phyloP scores from a whole-genome alignment of 441 rosid genomes.

The Adansonia madagascariensis region DNA sequence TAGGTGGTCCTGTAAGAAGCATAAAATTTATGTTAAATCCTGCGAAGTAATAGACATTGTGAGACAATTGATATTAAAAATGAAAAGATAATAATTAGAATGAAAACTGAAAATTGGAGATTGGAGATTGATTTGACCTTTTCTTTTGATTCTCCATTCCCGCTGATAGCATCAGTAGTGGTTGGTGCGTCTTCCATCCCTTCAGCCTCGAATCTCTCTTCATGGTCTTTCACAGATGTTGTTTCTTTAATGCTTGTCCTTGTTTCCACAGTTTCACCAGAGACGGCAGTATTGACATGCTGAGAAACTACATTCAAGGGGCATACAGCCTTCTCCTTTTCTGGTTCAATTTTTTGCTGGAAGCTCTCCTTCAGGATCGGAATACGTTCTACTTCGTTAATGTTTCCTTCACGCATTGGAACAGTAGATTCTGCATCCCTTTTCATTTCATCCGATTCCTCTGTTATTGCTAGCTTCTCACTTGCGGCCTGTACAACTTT shows the following conservation, averaged over 20 bases:
- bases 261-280: slow-evolving; percentile 30
- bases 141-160: slow-evolving; percentile 2
- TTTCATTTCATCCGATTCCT: slow-evolving; percentile 28
- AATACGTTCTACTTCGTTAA: neutral
- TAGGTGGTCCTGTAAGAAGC: slow-evolving; percentile 31
- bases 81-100: neutral
- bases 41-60: neutral
- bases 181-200: slow-evolving; percentile 27
- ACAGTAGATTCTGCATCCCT: slow-evolving; percentile 6
- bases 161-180: neutral
- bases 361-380: slow-evolving; percentile 17
- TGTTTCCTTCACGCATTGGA: slow-evolving; percentile 22
- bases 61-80: neutral
- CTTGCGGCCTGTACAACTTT: neutral
- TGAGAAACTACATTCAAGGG: slow-evolving; percentile 20
- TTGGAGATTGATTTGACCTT: slow-evolving; percentile 21
- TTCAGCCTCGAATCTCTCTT: slow-evolving; percentile 28
- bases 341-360: slow-evolving; percentile 32
- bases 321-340: slow-evolving; percentile 29
- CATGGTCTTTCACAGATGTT: slow-evolving; percentile 17
- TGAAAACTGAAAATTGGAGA: too few species aligned
- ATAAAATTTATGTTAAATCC: slow-evolving; percentile 1
- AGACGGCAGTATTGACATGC: slow-evolving; percentile 21
- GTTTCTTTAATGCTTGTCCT: slow-evolving; percentile 20
- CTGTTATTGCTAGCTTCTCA: neutral